Evolutionary conservation across 2,329 filamentous ascomycete species (phyloP), one percentile per base, ranked within the genome.

Genomic region (Harringtonia aguacate): DNA sequence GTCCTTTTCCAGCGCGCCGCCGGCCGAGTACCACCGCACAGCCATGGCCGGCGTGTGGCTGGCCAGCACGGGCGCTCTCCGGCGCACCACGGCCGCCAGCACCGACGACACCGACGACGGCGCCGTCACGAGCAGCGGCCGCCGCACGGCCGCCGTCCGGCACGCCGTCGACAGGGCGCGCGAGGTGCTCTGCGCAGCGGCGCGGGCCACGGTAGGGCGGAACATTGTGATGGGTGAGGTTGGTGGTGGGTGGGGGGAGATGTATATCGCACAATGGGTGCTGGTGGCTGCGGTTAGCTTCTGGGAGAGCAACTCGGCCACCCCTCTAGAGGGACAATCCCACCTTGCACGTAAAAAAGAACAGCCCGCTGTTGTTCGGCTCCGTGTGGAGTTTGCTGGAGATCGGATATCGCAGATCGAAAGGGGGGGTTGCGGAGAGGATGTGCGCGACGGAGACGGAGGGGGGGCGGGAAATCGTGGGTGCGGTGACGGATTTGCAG

Each of bases 1-100:
- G 47, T 53, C 50, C 55, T 58, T 58, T 47, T 56, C 54, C 22
- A 97, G 77, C 54, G 82, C 81, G 52, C 81, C 78, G 48, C 76
- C 81, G 43, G 90, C 85, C 55, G 89, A 87, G 72, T 98, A 98
- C 72, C 80, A 84, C 68, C 92, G 76, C 60, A 85, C 73, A 55
- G 78, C 75, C 3, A 43, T 24, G 12, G n/a, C n/a, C 74, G 69
- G 63, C 75, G 73, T 63, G 18, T 14, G 37, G 15, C 22, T 17
- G 22, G 71, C 35, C 33, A 37, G 29, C 4, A 22, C 44, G 20
- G 31, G 24, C 39, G 37, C 27, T 65, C 68, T 74, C 60, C 70
- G 68, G 56, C 64, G 66, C 14, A 24, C 24, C 20, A 24, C 20
- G n/a, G n/a, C n/a, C n/a, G n/a, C n/a, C n/a, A n/a, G n/a, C n/a